A percentile compares a stretch with the other conserved stretches of the same genome.
Conservation (phyloP, 768 basidiomycete species). For the Suillus subaureus region DNA sequence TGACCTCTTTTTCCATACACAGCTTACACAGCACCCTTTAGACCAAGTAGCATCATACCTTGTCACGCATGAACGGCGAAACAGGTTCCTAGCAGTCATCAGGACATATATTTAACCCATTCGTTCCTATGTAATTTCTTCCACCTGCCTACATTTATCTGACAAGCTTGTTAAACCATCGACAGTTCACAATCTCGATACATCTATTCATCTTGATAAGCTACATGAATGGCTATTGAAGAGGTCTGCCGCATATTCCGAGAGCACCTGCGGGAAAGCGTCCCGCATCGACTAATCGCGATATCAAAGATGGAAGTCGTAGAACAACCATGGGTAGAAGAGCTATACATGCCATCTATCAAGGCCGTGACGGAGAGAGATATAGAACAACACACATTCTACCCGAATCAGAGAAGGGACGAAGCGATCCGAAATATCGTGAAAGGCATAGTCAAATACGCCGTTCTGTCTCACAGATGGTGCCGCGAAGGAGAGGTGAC, state of each 20-base stretch:
- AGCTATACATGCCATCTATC: slow-evolving; percentile 13
- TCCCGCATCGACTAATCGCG: slow-evolving; percentile 22
- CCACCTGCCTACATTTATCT: background rate
- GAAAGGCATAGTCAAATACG: slow-evolving; percentile 24
- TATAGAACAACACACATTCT: slow-evolving; percentile 23
- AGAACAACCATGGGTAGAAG: slow-evolving; percentile 8
- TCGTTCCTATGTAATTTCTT: background rate
- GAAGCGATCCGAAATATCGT: slow-evolving; percentile 25
- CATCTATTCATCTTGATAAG: background rate
- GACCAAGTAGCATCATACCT: background rate
- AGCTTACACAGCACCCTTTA: background rate
- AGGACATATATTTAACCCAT: background rate
- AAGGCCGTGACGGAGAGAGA: slow-evolving; percentile 22
- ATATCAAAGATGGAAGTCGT: slow-evolving; percentile 18
- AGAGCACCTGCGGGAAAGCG: slow-evolving; percentile 12
- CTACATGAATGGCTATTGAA: slow-evolving; percentile 14
- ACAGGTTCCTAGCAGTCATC: background rate
- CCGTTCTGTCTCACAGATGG: slow-evolving; percentile 21
- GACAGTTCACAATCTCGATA: background rate
- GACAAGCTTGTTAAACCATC: background rate
- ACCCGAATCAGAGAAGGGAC: slow-evolving; percentile 25
- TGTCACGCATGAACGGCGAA: background rate
- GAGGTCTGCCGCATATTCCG: slow-evolving; percentile 21
- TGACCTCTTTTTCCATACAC: background rate
- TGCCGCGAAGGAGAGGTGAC: slow-evolving; percentile 7